Percentiles rank a stretch among this genome's conserved stretches.
phyloP scores from a whole-genome alignment of 352 stramenopile genomes.

The Elongisporangium anandrum region DNA sequence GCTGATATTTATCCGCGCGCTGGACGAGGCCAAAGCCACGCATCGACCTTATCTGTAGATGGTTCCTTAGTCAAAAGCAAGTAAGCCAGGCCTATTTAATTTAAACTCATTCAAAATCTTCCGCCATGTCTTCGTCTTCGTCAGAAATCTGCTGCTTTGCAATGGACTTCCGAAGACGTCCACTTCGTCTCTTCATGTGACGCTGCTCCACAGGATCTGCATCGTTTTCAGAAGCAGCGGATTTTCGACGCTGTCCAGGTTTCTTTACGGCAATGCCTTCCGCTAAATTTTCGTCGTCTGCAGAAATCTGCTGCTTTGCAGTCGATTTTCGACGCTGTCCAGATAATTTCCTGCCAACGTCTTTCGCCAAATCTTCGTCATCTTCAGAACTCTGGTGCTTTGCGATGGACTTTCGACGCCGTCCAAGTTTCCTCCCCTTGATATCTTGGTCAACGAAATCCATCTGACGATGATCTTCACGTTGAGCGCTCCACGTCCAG shows the following conservation, averaged over 20 bases:
- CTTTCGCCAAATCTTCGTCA: conserved; percentile 10
- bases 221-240: background rate
- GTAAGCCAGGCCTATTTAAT: background rate
- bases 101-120: background rate
- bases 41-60: background rate
- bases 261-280: conserved; percentile 19
- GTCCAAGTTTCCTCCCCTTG: conserved; percentile 25
- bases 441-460: conserved; percentile 49
- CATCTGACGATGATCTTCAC: conserved; percentile 65
- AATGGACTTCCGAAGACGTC: conserved; percentile 1
- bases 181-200: background rate
- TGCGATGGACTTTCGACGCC: conserved; percentile 26
- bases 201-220: background rate
- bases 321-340: conserved; percentile 32
- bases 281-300: conserved; percentile 14
- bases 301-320: conserved; percentile 13
- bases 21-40: conserved; percentile 21
- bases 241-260: conserved; percentile 34
- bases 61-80: background rate
- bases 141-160: conserved; percentile 16
- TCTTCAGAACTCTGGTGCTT: conserved; percentile 18
- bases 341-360: conserved; percentile 23
- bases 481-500: conserved; percentile 38
- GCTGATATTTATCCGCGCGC: conserved; percentile 53
- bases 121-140: conserved; percentile 12